These are phyloP conservation scores for Globisporangium heterothallicum DNA, from an alignment of 352 stramenopile genomes.

Conservation along the genomic window DNA sequence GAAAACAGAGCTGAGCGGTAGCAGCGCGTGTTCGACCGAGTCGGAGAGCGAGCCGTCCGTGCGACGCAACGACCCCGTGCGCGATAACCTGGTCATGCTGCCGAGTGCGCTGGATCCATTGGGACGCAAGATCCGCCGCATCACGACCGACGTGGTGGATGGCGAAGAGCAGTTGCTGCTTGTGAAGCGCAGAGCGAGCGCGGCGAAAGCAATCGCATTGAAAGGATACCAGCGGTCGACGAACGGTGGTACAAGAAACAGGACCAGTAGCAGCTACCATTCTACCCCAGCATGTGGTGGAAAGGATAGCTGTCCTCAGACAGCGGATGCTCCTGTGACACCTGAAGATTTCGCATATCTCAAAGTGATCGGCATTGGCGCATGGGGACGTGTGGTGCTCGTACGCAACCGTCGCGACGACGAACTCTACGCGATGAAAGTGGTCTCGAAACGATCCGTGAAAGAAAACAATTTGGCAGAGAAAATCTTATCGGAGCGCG, in stretches of 20 bases:
- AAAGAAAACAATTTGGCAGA: conserved; percentile 43
- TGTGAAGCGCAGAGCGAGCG: conserved; percentile 42
- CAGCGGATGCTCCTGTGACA: conserved; percentile 17
- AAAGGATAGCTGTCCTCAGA: background rate
- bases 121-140: conserved; percentile 42
- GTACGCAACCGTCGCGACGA: conserved; percentile 49
- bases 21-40: conserved; percentile 23
- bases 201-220: conserved; percentile 84
- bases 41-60: conserved; percentile 22
- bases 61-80: conserved; percentile 8
- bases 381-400: conserved; percentile 80
- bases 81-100: conserved; percentile 43
- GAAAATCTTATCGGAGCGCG: conserved; percentile 66
- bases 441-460: conserved; percentile 53
- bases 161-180: conserved; percentile 47
- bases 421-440: conserved; percentile 79
- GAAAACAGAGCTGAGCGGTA: conserved; percentile 11
- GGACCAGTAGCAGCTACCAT: background rate
- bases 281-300: too few relatives aligned
- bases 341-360: conserved; percentile 78
- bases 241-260: background rate
- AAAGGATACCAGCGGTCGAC: conserved; percentile 15
- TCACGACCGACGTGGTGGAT: conserved; percentile 45
- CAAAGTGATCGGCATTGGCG: conserved; percentile 86
- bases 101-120: conserved; percentile 47